These are phyloP conservation scores for Termitomyces sp. DNA, from an alignment of 768 basidiomycete genomes.

Conservation along the genomic window DNA sequence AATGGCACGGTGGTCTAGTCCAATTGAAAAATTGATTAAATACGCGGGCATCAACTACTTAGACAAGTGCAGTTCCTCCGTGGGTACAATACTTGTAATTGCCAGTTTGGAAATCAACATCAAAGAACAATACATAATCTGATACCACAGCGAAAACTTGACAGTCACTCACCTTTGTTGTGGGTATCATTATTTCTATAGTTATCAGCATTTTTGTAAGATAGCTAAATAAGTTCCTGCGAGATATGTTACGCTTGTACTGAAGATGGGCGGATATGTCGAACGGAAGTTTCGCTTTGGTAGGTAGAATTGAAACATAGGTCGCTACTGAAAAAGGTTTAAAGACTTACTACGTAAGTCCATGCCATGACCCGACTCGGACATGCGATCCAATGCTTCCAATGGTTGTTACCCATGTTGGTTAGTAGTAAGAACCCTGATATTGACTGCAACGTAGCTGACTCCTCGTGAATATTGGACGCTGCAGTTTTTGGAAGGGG, in stretches of 20 bases:
- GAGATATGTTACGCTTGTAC: background rate
- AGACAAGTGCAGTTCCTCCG: no score
- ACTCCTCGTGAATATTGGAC: no score
- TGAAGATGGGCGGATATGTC: background rate
- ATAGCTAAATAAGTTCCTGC: background rate
- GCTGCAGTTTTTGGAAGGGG: no score
- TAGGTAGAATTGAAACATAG: background rate
- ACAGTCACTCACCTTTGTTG: background rate
- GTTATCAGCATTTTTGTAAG: background rate
- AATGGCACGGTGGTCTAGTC: background rate
- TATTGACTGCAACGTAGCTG: no score
- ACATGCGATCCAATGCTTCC: background rate
- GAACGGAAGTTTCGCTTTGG: no score
- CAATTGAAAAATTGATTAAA: background rate
- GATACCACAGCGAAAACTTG: background rate
- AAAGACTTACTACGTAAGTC: no score
- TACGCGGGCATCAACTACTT: no score
- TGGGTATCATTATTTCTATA: background rate
- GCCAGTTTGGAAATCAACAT: background rate
- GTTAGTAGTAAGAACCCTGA: no score
- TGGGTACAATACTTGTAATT: no score
- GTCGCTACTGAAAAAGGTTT: background rate
- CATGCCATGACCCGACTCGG: background rate
- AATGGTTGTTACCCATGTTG: background rate
- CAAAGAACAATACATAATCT: background rate